Evolutionary conservation across 768 basidiomycete genomes (phyloP), one percentile per base, ranked within the genome.

Genomic region (Chalciporus sphaerocephalus): DNA sequence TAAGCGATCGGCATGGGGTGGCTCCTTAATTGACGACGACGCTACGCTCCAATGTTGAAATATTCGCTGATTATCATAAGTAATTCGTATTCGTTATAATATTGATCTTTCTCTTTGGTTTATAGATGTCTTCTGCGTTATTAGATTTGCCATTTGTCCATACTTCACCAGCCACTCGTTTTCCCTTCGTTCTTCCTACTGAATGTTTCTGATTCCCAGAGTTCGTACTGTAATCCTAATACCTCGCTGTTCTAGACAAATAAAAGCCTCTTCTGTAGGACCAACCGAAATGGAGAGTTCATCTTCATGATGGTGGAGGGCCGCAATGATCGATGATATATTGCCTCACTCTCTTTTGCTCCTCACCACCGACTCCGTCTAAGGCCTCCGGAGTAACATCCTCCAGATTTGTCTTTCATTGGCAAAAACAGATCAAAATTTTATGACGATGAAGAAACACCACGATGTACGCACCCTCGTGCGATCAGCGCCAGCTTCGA

Each of bases 401-500:
- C 43, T 99, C 95, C 39, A 83, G 64, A 60, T 99, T 95, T 46
- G 82, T 68, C 92, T 95, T 22, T 13, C 18, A n/a, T 46, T 5
- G 22, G 46, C 16, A 6, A 3, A n/a, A 8, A 32, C 30, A 32
- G 8, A 32, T 32, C 30, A 15, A 9, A 5, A 32, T 32, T 5
- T 32, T 6, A 8, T 32, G 30, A 15, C 5, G 15, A 15, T n/a
- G 3, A 15, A 5, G 23, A 33, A 18, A 34, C 21, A 2, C 24
- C 16, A 33, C 22, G 40, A 42, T 49, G 46, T 35, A 73, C 88
- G 53, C 67, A 94, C 93, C 56, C 90, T 76, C 53, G 78, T 79
- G 23, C 95, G 83, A 73, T 97, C 95, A 7, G 94, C 94, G 16
- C 95, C 95, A 37, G 92, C 94, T 62, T 95, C 91, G 48, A 99